Base-by-base conservation (phyloP, 495 filamentous ascomycete genomes). In the Clavariopsis aquatica region DNA sequence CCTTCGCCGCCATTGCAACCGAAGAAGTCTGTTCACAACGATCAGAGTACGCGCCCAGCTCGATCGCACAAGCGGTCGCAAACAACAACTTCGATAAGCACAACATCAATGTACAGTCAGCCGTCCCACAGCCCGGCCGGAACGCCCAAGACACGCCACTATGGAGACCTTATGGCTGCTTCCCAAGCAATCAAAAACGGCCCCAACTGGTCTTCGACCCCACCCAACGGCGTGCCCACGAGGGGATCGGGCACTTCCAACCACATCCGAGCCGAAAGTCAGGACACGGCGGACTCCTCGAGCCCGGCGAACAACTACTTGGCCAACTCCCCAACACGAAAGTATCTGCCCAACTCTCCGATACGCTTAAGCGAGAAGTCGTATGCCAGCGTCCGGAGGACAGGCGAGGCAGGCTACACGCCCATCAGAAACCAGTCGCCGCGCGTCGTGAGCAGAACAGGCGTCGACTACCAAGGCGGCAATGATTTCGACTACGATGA, bases 401-500 rank as follows among this genome's bases (percentile, higher is more conserved):
- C 64, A 9, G 69, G 69, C 0, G 65, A 68, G 36, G 43, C 65
- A 5, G 57, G 56, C 26, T 60, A 71, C 34, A 60, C 47, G 41
- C 65, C 69, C 19, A 52, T 68, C 2, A 45, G 64, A 31, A 49
- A 29, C 1, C 47, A 66, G 20, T 56, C 47, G 0, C 62, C 63
- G 19, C 57, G 69, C 2, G 68, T 74, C 10, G 69, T 69, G 2
- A 74, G 71, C 55, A 53, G 71, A 46, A 62, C 59, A 41, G 73
- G 67, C 13, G 69, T 80, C 71, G 78, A 77, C 72, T 85, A 76
- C 46, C 56, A 56, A 69, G 87, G 77, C 73, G 87, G 88, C 70
- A 88, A 84, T 63, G 82, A 85, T 24, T 74, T 82, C 15, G 81
- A 80, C 38, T 64, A 65, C 19, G 59, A 65, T 20, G 57, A 77